Evolutionary conservation across 1,284 basidiomycete species (phyloP).

Genomic region (Ustilago sp.): DNA sequence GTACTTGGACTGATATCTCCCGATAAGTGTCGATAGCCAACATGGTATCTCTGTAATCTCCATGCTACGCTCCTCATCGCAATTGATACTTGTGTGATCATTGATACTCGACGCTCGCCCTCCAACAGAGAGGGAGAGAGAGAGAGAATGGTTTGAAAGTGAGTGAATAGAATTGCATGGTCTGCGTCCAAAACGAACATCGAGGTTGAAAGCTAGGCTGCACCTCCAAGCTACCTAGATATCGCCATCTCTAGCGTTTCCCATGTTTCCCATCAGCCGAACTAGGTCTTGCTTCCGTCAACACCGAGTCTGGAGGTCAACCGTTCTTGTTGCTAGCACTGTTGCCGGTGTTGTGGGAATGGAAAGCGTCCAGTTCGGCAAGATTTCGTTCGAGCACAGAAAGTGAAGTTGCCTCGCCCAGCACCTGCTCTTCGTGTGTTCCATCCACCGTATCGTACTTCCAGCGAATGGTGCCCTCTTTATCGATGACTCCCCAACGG

Average conservation of each 20-base stretch:
- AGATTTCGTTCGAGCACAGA: slow-evolving; percentile 51
- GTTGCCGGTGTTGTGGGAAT: neutral
- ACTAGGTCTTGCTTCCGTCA: neutral
- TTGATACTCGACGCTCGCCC: no score
- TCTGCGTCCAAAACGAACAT: no score
- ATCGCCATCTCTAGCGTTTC: slow-evolving; percentile 29
- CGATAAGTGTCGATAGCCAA: no score
- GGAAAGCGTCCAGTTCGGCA: slow-evolving; percentile 48
- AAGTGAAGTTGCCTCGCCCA: slow-evolving; percentile 57
- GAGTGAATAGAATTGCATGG: no score
- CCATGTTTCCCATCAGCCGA: slow-evolving; percentile 26
- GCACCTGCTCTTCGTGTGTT: slow-evolving; percentile 48
- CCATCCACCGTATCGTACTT: slow-evolving; percentile 53
- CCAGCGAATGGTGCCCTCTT: slow-evolving; percentile 57
- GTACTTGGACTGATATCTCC: no score
- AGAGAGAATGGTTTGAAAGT: neutral
- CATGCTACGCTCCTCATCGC: no score
- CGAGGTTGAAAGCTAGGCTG: no score
- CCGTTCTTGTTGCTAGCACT: neutral
- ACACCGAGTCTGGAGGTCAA: neutral
- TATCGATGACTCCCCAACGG: slow-evolving; percentile 47
- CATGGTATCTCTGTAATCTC: no score
- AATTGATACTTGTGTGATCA: no score
- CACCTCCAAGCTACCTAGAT: slow-evolving; percentile 18
- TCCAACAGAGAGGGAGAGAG: neutral